Percentiles rank a stretch among this genome's conserved stretches.
Evolutionary conservation across 768 basidiomycete species (phyloP).

Genomic region (Boletus vinaceobasis): DNA sequence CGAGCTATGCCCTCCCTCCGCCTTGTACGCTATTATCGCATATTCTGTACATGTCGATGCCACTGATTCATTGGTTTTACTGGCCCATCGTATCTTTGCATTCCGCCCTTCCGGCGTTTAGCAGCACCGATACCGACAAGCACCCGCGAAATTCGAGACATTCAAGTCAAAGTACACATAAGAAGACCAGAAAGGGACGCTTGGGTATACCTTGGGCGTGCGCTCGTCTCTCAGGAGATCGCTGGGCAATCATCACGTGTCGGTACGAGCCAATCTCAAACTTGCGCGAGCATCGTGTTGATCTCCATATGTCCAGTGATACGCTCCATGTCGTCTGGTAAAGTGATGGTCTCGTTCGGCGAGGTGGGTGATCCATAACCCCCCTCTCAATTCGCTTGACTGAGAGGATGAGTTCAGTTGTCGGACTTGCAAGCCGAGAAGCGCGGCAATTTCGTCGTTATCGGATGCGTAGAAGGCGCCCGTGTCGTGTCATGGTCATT

Average conservation of each 20-base stretch:
- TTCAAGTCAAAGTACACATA: slow-evolving; percentile 83
- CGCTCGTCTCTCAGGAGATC: slow-evolving; percentile 70
- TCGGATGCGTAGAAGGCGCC: slow-evolving; percentile 70
- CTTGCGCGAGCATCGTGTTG: slow-evolving; percentile 1
- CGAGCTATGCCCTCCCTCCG: slow-evolving; percentile 12
- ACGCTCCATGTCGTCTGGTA: slow-evolving; percentile 58
- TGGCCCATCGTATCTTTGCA: background rate
- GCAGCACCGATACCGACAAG: slow-evolving; percentile 21
- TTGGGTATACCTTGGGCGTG: slow-evolving; percentile 81
- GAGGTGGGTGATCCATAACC: slow-evolving; percentile 46
- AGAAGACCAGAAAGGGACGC: slow-evolving; percentile 74
- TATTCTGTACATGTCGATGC: background rate
- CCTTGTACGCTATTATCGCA: slow-evolving; percentile 18
- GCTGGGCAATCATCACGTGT: slow-evolving; percentile 76
- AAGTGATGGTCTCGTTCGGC: slow-evolving; percentile 65
- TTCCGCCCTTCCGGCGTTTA: slow-evolving; percentile 6
- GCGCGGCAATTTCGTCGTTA: slow-evolving; percentile 83
- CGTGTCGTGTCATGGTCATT: slow-evolving; percentile 83
- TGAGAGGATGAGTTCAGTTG: slow-evolving; percentile 34
- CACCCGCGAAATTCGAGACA: slow-evolving; percentile 66
- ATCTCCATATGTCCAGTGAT: slow-evolving; percentile 17
- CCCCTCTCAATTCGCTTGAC: background rate
- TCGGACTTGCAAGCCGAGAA: slow-evolving; percentile 82
- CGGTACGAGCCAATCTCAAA: slow-evolving; percentile 46
- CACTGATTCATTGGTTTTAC: slow-evolving; percentile 8